Percentiles rank a stretch among this genome's conserved stretches.
These are phyloP conservation scores for Primulina tabacum DNA, from an alignment of 257 asterid genomes.

Conservation along the genomic window DNA sequence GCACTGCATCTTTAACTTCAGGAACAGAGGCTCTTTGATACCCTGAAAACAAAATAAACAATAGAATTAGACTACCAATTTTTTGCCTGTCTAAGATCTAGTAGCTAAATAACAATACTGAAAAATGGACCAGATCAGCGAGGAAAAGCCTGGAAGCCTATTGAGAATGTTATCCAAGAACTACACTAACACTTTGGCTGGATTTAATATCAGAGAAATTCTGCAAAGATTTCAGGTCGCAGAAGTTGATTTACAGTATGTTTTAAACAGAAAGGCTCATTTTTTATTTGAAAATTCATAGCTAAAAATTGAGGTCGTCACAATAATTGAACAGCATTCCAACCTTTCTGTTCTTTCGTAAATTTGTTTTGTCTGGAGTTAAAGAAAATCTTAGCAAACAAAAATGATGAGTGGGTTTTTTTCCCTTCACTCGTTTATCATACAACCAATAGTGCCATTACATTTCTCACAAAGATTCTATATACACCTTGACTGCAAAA, in stretches of 20 bases:
- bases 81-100: not conserved
- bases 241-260: not conserved
- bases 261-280: not conserved
- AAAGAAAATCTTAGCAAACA: not conserved
- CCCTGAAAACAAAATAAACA: slow-evolving; percentile 37
- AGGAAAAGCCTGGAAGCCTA: not conserved
- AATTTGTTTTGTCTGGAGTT: not conserved
- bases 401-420: not conserved
- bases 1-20: slow-evolving; percentile 65
- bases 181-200: no score
- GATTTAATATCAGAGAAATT: not conserved
- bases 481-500: not conserved
- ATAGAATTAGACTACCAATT: not conserved
- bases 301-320: not conserved
- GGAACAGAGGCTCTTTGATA: slow-evolving; percentile 52
- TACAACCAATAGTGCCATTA: not conserved
- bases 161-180: no score
- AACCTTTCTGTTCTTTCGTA: not conserved
- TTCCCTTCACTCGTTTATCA: not conserved
- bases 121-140: not conserved
- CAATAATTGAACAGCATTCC: not conserved
- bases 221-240: not conserved
- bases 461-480: not conserved
- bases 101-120: not conserved
- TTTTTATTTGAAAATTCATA: no score